Conservation (phyloP, 192 early-diverging fungal species). For the Coemansia sp. region DNA sequence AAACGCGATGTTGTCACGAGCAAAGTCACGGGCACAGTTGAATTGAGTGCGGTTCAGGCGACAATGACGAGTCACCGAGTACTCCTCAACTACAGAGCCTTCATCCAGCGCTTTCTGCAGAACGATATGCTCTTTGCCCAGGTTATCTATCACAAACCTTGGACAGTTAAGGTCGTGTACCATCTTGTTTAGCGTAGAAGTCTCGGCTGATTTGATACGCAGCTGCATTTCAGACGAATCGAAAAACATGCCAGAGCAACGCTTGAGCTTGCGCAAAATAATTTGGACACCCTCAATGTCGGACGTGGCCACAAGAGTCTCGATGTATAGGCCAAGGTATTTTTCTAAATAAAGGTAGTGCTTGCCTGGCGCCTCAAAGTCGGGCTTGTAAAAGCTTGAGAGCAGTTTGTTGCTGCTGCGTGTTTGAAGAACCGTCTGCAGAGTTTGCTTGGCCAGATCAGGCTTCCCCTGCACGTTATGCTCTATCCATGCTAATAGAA, state of each 20-base stretch:
- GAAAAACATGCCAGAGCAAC: constrained; percentile 33
- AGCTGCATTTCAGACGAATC: constrained; percentile 7
- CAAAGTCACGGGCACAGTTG: constrained; percentile 40
- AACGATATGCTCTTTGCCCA: constrained; percentile 34
- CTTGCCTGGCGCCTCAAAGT: constrained; percentile 50
- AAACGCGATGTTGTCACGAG: constrained; percentile 39
- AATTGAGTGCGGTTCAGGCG: constrained; percentile 38
- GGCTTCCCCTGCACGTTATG: constrained; percentile 24
- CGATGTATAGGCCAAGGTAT: constrained; percentile 39
- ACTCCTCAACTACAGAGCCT: neutral
- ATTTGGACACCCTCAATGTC: constrained; percentile 36
- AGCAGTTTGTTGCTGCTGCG: constrained; percentile 42
- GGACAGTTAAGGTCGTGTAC: constrained; percentile 36
- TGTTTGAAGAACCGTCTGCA: constrained; percentile 44
- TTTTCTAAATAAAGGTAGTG: constrained; percentile 55
- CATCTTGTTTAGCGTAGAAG: constrained; percentile 27
- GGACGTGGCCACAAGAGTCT: constrained; percentile 29
- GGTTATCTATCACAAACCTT: constrained; percentile 25
- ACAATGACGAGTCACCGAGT: constrained; percentile 42
- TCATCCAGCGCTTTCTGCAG: constrained; percentile 17
- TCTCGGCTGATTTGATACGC: constrained; percentile 15
- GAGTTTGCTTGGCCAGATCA: constrained; percentile 35
- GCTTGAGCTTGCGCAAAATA: constrained; percentile 44
- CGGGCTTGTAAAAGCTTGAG: constrained; percentile 52
- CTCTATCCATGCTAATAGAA: constrained; percentile 47